A percentile compares a stretch with the other conserved stretches of the same genome.
Evolutionary conservation across 805 yeast species (phyloP).

Genomic region (Saturnispora kantuleensis): DNA sequence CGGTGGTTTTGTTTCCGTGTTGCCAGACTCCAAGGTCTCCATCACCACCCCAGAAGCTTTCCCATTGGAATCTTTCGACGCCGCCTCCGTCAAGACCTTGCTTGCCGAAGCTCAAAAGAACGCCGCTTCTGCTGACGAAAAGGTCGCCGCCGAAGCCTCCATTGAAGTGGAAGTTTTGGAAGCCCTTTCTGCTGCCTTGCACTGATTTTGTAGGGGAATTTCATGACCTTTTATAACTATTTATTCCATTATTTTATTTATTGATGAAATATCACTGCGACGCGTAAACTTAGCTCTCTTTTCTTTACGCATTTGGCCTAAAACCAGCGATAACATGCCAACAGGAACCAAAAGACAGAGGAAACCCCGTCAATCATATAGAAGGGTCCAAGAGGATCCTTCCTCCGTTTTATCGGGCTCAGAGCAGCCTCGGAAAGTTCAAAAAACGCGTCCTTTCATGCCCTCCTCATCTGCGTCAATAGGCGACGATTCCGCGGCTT

Average conservation of each 20-base stretch:
- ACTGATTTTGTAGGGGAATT: slow-evolving; percentile 6
- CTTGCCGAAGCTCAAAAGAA: slow-evolving; percentile 93
- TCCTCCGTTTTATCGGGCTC: background rate
- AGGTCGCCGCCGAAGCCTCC: slow-evolving; percentile 86
- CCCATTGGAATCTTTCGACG: slow-evolving; percentile 79
- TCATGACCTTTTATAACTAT: background rate
- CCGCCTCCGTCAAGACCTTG: slow-evolving; percentile 66
- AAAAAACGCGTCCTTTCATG: background rate
- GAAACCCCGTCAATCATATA: too few relatives aligned
- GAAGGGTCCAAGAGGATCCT: too few relatives aligned
- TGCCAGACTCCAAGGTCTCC: slow-evolving; percentile 84
- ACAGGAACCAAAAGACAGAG: too few relatives aligned
- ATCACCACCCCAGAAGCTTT: slow-evolving; percentile 94
- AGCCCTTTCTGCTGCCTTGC: slow-evolving; percentile 70
- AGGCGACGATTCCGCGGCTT: slow-evolving; percentile 2
- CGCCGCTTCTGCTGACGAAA: slow-evolving; percentile 73
- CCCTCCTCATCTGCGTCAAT: background rate
- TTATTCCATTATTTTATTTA: background rate
- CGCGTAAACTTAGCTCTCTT: too few relatives aligned
- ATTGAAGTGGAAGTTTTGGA: slow-evolving; percentile 94
- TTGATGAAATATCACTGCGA: background rate
- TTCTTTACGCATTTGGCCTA: too few relatives aligned
- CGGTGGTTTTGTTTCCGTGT: slow-evolving; percentile 95
- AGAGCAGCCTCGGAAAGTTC: background rate
- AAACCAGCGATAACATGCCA: too few relatives aligned